phyloP scores from a whole-genome alignment of 2,329 filamentous ascomycete genomes.

The Tolypocladium capitatum region DNA sequence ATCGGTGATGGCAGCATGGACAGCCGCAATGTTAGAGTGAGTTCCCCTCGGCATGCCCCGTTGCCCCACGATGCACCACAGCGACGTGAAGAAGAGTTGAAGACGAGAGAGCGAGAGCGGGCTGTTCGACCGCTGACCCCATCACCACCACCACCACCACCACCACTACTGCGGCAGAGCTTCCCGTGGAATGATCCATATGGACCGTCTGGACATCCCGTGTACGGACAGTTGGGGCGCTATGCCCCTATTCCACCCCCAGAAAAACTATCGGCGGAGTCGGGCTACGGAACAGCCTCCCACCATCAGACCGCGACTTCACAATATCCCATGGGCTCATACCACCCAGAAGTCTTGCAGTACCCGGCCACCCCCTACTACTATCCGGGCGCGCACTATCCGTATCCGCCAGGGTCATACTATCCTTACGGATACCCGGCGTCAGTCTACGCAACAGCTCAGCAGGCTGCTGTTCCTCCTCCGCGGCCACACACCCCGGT shows the following conservation, averaged over 20 bases:
- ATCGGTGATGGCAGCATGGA: not conserved
- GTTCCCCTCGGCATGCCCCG: not conserved
- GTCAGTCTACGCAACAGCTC: not conserved
- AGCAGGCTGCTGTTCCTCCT: not conserved
- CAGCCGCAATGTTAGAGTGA: not conserved
- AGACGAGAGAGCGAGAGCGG: not conserved
- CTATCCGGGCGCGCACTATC: not conserved
- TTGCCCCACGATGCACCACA: not conserved
- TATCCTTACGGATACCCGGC: not conserved
- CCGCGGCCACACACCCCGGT: not conserved
- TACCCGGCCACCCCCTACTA: not conserved
- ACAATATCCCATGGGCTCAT: not conserved
- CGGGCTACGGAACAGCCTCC: not conserved
- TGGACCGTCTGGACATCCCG: not conserved
- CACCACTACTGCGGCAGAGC: not conserved
- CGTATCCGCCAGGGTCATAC: not conserved
- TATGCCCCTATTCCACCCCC: not conserved
- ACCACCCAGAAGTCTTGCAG: not conserved
- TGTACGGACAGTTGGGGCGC: not conserved
- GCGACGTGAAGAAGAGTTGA: not conserved
- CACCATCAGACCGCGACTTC: not conserved
- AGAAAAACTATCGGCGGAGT: not conserved
- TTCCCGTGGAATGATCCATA: not conserved
- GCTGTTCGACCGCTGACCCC: not conserved
- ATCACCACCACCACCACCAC: not conserved